Evolutionary conservation across 441 rosid species (phyloP), one percentile per base, ranked within the genome.

Genomic region (Syzygium malaccense): DNA sequence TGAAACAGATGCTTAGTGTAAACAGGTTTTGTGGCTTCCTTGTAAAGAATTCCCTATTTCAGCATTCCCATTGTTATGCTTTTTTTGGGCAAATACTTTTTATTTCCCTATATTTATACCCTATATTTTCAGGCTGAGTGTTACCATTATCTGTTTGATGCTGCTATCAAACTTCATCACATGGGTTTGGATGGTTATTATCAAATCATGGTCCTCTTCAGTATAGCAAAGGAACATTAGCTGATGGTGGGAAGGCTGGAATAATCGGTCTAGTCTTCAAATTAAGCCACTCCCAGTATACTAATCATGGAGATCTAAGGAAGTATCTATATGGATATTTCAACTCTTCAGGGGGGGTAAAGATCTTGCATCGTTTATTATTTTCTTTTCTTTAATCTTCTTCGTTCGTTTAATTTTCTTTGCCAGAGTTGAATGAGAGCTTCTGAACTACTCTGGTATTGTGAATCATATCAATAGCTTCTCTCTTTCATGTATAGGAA

Each of bases 141-240:
- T 91, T 97, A 97, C 91, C 99, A 97, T 90, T 94, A 96, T 89
- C 94, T 97, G 87, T 97, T 97, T 85, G 99, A 96, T 93, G 97
- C 99, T 96, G 99, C 99, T 51, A 94, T 97, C 90, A 96, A 95
- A 93, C 99, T 97, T 93, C 93, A 92, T 92, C 99, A 97, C 87
- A 85, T 96, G 88, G 98, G 99, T 87, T 89, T 96, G 60, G 98
- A 96, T 93, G 95, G 93, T 90, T 97, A 88, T 94, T 95, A 23
- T 96, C 98, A 48, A 93, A 92, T 80, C 98, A 97, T 87, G 98
- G 98, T 86, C 95, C 94, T 68, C 91, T 95, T 86, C 93, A 68
- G 83, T 88, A 86, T 88, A 26, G 90, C 88, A 94, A 86, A 87
- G 93, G 91, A 90, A 88, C 86, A 86, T 88, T 87, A 55, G 90